Evolutionary conservation across 2,329 filamentous ascomycete genomes (phyloP).

Genomic region (Alternaria arborescens): DNA sequence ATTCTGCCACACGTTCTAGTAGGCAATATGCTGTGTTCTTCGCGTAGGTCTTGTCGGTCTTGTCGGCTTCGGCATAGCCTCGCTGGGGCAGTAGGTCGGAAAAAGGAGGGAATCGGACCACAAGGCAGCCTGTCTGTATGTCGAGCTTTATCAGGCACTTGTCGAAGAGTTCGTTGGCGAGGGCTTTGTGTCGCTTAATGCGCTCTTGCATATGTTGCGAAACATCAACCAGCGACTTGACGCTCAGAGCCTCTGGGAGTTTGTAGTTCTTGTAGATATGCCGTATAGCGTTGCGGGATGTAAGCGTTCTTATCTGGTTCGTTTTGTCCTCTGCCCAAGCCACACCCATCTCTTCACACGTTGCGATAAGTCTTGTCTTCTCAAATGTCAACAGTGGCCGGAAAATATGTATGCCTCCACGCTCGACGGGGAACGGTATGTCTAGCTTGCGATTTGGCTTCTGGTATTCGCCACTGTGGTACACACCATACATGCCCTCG

Average conservation of each 20-base stretch:
- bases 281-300: constrained; percentile 81
- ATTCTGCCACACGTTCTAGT: constrained; percentile 58
- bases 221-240: constrained; percentile 62
- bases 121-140: constrained; percentile 46
- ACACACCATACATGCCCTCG: constrained; percentile 74
- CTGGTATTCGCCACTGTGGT: constrained; percentile 52
- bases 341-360: constrained; percentile 73
- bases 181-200: constrained; percentile 60
- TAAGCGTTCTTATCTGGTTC: constrained; percentile 79
- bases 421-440: constrained; percentile 59
- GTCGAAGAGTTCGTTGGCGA: constrained; percentile 65
- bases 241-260: constrained; percentile 75
- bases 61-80: constrained; percentile 26
- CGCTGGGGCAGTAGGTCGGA: constrained; percentile 26
- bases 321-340: constrained; percentile 86
- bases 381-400: constrained; percentile 75
- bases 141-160: constrained; percentile 57
- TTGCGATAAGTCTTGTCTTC: constrained; percentile 77
- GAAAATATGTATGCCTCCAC: constrained; percentile 71
- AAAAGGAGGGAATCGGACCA: constrained; percentile 40
- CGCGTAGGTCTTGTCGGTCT: constrained; percentile 28
- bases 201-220: constrained; percentile 60
- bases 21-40: constrained; percentile 53
- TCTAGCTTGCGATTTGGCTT: constrained; percentile 17
- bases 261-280: constrained; percentile 65